Percentiles rank a stretch among this genome's conserved stretches.
phyloP scores from a whole-genome alignment of 2,329 filamentous ascomycete species.

The Talaromyces funiculosus region DNA sequence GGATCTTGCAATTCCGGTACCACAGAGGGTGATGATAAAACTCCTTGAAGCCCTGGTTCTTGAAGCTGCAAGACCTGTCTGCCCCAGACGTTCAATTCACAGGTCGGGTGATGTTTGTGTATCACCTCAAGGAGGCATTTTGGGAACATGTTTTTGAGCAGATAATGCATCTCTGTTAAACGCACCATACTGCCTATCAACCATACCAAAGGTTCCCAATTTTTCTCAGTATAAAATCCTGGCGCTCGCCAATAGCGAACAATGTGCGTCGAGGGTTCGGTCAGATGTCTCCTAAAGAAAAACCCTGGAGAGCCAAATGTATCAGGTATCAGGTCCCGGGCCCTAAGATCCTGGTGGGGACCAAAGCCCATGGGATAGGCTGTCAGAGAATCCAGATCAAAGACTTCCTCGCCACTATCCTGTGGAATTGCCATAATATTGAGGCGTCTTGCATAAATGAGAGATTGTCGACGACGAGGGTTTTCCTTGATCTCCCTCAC shows the following conservation, averaged over 20 bases:
- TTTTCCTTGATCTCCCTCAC: slow-evolving; percentile 2
- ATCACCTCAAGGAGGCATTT: slow-evolving; percentile 4
- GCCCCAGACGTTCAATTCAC: slow-evolving; percentile 1
- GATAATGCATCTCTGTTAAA: not conserved
- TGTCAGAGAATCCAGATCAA: not conserved
- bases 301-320: not conserved
- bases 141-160: not conserved
- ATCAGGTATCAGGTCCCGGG: slow-evolving; percentile 2
- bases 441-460: not conserved
- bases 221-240: not conserved
- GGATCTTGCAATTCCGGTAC: not conserved
- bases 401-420: not conserved
- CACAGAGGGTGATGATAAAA: not conserved
- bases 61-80: not conserved
- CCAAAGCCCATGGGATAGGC: not conserved
- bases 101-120: not conserved
- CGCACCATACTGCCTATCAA: not conserved
- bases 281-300: not conserved
- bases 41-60: not conserved
- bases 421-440: not conserved
- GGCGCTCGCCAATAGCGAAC: not conserved
- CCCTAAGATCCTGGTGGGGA: not conserved
- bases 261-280: slow-evolving; percentile 32
- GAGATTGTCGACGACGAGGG: not conserved
- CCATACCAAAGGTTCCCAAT: slow-evolving; percentile 1